Conservation (phyloP, 805 yeast genomes). For the Torulaspora quercuum region DNA sequence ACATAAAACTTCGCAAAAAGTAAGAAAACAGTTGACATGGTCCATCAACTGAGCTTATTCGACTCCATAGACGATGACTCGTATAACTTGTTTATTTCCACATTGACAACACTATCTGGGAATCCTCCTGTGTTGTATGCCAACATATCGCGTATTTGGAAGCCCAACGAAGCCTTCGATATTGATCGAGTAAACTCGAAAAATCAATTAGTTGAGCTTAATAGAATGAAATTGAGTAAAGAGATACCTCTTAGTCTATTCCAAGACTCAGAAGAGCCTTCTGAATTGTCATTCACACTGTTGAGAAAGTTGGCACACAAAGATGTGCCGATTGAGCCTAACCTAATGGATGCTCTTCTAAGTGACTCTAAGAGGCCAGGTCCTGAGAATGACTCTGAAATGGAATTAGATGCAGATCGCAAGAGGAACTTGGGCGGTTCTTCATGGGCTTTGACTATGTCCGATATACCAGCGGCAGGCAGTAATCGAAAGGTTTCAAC, state of each 20-base stretch:
- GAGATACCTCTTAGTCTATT: constrained; percentile 24
- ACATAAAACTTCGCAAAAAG: constrained; percentile 1
- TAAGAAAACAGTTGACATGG: constrained; percentile 22
- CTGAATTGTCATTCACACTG: constrained; percentile 19
- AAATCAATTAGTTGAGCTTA: constrained; percentile 34
- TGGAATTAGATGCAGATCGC: constrained; percentile 10
- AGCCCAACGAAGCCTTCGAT: constrained; percentile 29
- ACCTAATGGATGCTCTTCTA: constrained; percentile 7
- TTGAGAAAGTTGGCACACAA: constrained; percentile 19
- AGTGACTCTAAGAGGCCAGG: constrained; percentile 1
- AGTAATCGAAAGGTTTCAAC: constrained; percentile 52
- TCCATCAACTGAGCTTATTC: constrained; percentile 33
- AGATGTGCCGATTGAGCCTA: constrained; percentile 17
- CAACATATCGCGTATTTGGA: constrained; percentile 29
- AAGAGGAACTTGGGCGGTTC: background rate
- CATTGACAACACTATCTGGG: constrained; percentile 31
- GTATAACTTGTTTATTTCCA: constrained; percentile 29
- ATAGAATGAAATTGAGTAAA: constrained; percentile 29
- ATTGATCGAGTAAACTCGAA: constrained; percentile 29
- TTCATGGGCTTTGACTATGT: constrained; percentile 59
- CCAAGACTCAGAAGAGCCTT: constrained; percentile 1
- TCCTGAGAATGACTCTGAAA: constrained; percentile 3
- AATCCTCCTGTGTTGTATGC: constrained; percentile 32
- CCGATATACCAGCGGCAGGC: constrained; percentile 78
- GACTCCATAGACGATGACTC: constrained; percentile 32